Evolutionary conservation across 2,329 filamentous ascomycete species (phyloP), one percentile per base, ranked within the genome.

Genomic region (Paramyrothecium roridum): DNA sequence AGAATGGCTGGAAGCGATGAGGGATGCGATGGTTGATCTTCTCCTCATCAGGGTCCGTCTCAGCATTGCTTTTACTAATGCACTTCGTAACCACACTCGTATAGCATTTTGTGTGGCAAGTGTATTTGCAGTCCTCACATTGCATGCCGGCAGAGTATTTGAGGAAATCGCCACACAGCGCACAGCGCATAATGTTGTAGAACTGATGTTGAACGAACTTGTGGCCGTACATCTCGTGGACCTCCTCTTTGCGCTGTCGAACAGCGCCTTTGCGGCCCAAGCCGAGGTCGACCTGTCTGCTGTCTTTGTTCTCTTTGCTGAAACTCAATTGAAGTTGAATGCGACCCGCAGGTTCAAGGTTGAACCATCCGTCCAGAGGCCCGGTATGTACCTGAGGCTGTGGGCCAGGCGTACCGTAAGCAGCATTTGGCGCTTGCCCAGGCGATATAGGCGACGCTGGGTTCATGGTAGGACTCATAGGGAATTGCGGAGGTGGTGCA

Each of bases 161-260:
- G 76, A 99, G 88, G 69, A 99, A 98, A 63, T 99, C 95, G 57
- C 93, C 95, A 71, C 95, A 99, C 37, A 98, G 86, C 16, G 95
- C 95, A 75, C 95, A 99, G 59, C 95, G 93, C 95, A 99, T 99
- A 69, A 99, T 97, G 81, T 98, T 99, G 86, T 98, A 99, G 75
- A 99, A 99, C 73, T 97, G 95, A 72, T 97, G 93, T 68, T 95
- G 90, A 54, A 98, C 88, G 69, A 99, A 99, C 76, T 98, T 99
- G 86, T 99, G 95, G 50, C 95, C 95, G 70, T 96, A 97, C 80
- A 97, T 96, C 77, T 99, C 95, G 76, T 97, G 91, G 4, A 99
- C 88, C 67, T 98, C 93, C 73, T 99, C 95, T 78, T 99, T 99
- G 68, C 91, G 91, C 76, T 99, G 93, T 63, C 95, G 91, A 63